Percentiles rank a stretch among this genome's conserved stretches.
phyloP scores from a whole-genome alignment of 768 basidiomycete genomes.

The Leccinum disarticulatum region DNA sequence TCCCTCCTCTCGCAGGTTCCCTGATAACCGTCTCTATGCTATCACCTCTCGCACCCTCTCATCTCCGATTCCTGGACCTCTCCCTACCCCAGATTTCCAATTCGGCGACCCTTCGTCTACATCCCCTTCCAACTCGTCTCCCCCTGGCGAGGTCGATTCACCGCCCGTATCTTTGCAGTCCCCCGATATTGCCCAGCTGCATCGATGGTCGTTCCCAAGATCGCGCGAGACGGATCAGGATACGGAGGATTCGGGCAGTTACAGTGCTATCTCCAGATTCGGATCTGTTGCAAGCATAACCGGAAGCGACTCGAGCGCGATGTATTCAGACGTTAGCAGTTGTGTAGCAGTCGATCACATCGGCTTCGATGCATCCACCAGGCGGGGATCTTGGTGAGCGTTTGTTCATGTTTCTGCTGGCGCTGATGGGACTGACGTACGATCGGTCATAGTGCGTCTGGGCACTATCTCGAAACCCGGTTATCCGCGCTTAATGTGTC shows the following conservation, averaged over 20 bases:
- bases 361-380: slow-evolving; percentile 33
- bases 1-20: slow-evolving; percentile 24
- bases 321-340: slow-evolving; percentile 46
- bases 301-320: slow-evolving; percentile 58
- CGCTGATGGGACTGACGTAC: slow-evolving; percentile 24
- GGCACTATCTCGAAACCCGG: slow-evolving; percentile 29
- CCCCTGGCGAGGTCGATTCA: slow-evolving; percentile 45
- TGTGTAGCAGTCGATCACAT: slow-evolving; percentile 33
- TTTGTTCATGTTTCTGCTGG: slow-evolving; percentile 13
- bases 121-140: slow-evolving; percentile 46
- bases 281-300: slow-evolving; percentile 60
- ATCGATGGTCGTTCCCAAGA: slow-evolving; percentile 45
- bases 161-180: slow-evolving; percentile 34
- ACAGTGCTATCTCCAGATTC: slow-evolving; percentile 50
- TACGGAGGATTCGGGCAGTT: slow-evolving; percentile 51
- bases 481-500: slow-evolving; percentile 33
- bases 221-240: slow-evolving; percentile 45
- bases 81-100: slow-evolving; percentile 61
- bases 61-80: slow-evolving; percentile 52
- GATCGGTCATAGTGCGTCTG: slow-evolving; percentile 28
- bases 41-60: slow-evolving; percentile 47
- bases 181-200: slow-evolving; percentile 42
- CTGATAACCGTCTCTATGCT: slow-evolving; percentile 51
- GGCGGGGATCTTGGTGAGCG: slow-evolving; percentile 34
- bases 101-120: slow-evolving; percentile 58